These are phyloP conservation scores for Colletotrichum sp. DNA, from an alignment of 2,329 filamentous ascomycete genomes.

Conservation along the genomic window DNA sequence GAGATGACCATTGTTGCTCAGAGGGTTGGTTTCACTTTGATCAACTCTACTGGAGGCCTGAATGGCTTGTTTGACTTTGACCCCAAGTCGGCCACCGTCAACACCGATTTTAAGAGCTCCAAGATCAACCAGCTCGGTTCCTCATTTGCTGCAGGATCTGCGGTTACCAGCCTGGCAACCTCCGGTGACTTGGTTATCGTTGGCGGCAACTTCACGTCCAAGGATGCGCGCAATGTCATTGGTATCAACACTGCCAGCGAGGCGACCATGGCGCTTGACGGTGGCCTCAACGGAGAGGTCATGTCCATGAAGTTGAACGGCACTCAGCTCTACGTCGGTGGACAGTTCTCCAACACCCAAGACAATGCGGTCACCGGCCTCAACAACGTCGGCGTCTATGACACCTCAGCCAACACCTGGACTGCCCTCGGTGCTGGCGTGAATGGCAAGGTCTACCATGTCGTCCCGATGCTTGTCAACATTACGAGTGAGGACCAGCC, in stretches of 20 bases:
- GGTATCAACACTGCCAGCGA: conserved; percentile 70
- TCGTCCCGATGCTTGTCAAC: conserved; percentile 82
- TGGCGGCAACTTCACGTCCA: conserved; percentile 82
- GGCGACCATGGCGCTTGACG: conserved; percentile 64
- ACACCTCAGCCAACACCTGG: conserved; percentile 74
- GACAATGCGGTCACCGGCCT: conserved; percentile 68
- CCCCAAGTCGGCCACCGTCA: conserved; percentile 63
- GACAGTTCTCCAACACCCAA: conserved; percentile 79
- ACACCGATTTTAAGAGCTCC: conserved; percentile 71
- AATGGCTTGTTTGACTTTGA: conserved; percentile 93
- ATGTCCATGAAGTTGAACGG: conserved; percentile 71
- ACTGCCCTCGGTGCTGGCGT: conserved; percentile 82
- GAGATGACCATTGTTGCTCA: conserved; percentile 86
- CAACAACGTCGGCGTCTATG: conserved; percentile 78
- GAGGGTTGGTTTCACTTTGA: conserved; percentile 77
- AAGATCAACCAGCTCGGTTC: conserved; percentile 78
- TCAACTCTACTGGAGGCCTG: conserved; percentile 77
- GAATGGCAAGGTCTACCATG: conserved; percentile 74
- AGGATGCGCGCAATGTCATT: conserved; percentile 76
- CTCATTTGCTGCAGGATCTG: conserved; percentile 69
- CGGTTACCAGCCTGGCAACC: conserved; percentile 71
- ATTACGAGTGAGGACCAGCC: conserved; percentile 66
- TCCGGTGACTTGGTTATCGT: conserved; percentile 72
- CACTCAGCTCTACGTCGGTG: conserved; percentile 78
- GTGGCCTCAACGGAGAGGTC: conserved; percentile 84